Base-by-base conservation (phyloP, 176 grass and related monocot species). In the Triticum timopheevii region DNA sequence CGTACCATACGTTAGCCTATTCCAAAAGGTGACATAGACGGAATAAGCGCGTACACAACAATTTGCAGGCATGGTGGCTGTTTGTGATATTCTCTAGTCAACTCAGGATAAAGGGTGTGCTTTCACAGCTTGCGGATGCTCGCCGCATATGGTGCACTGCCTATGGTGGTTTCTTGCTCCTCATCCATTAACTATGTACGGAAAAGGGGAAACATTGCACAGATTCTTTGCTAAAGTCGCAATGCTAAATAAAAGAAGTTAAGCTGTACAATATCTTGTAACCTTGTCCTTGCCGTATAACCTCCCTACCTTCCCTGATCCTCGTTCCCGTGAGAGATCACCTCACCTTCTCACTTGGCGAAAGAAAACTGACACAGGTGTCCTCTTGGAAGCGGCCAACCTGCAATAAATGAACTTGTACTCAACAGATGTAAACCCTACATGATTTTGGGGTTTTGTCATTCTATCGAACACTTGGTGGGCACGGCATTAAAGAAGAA, bases 121-220 rank as follows among this genome's bases (percentile, higher is more conserved):
- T 38, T 66, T 85, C 31, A 74, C 47, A 65, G 75, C 73, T 36
- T 40, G 76, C 62, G 69, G 90, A 39, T 92, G 86, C 82, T 71
- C 72, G 63, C 86, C 36, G 90, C 90, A 65, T 89, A 89, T 89
- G 80, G 64, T 89, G 86, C 80, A 84, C 24, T 84, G 68, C 78
- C 44, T 40, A 70, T 81, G 19, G 73, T 77, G 42, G 70, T 52
- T 40, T n/a, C 36, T 33, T 86, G 52, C 49, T 86, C 34, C 63
- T 69, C 35, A 82, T 62, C 83, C 63, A 77, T 70, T 61, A 90
- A 69, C 70, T 63, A 69, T 54, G 61, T 71, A 61, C 20, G 61
- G n/a, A 76, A 67, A 78, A 86, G 62, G 69, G 40, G 35, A 39
- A 90, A 86, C 69, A 82, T 65, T 50, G 70, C 49, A 77, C 36